Evolutionary conservation across 2,329 filamentous ascomycete species (phyloP), one percentile per base, ranked within the genome.

Genomic region (Fusarium nisikadoi): DNA sequence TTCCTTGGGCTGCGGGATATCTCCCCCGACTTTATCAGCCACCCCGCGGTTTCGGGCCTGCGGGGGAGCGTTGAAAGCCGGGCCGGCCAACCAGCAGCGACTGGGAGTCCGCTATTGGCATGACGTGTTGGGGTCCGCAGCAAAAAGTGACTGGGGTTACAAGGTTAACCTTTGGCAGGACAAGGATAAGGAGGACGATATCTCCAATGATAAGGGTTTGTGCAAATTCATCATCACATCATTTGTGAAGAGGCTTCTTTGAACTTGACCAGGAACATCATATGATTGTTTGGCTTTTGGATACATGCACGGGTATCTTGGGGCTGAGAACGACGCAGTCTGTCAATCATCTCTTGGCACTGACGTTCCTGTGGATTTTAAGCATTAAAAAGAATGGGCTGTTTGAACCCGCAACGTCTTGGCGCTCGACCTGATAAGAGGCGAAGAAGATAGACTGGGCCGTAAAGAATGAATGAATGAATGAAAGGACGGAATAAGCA

Each of bases 21-120:
- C 36, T 57, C 31, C 38, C 47, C 60, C 60, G 49, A 50, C 49
- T 41, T 71, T 73, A 70, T 75, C 73, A 76, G 66, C 60, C 65
- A 73, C 72, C 74, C 74, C 74, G 72, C 75, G 60, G 74, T 74
- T 65, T 63, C 52, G 42, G 47, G 53, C 50, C 43, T 69, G 67
- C 56, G 68, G 71, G 70, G 68, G 53, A 71, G 41, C 36, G 46
- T 46, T 47, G 58, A n/a, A 57, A 42, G 39, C 57, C 38, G 57
- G 43, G 43, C 67, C 54, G 62, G 31, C 27, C 70, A 73, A 54
- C 70, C 62, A 72, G 45, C 65, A 19, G 41, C 49, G 36, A 23
- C 50, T 31, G n/a, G 42, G 33, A 66, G 19, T 43, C 56, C 56
- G 56, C 57, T 62, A 54, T 64, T 62, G 41, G 27, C 66, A 68